Evolutionary conservation across 371 early-diverging fungal species (phyloP).

Genomic region (Mucor indicus): DNA sequence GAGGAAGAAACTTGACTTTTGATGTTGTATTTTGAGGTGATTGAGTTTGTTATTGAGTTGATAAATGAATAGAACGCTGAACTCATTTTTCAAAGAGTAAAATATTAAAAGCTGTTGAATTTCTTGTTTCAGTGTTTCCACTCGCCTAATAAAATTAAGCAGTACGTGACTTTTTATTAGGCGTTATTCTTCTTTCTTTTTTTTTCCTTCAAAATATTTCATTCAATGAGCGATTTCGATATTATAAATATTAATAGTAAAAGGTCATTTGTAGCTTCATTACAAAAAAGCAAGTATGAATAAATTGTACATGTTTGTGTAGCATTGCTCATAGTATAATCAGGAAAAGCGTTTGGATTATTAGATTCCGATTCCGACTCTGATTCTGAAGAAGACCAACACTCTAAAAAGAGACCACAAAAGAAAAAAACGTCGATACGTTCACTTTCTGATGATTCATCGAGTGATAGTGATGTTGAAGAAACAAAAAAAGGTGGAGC

Average conservation of each 20-base stretch:
- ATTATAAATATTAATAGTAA: conserved; percentile 18
- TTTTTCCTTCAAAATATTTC: background rate
- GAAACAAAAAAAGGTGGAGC: too few relatives aligned
- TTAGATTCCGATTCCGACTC: conserved; percentile 22
- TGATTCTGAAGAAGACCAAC: background rate
- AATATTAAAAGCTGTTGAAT: too few relatives aligned
- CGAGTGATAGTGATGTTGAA: too few relatives aligned
- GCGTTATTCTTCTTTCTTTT: too few relatives aligned
- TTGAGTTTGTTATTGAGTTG: conserved; percentile 45
- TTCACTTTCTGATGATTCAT: too few relatives aligned
- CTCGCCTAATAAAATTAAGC: too few relatives aligned
- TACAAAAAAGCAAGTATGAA: conserved; percentile 23
- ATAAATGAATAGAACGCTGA: conserved; percentile 51
- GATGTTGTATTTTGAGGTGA: conserved; percentile 49
- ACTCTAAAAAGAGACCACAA: background rate
- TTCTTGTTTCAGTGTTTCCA: too few relatives aligned
- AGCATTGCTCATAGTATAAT: background rate
- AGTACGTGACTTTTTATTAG: too few relatives aligned
- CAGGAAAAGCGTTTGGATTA: conserved; percentile 25
- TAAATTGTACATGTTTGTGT: background rate
- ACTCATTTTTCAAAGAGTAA: conserved; percentile 32
- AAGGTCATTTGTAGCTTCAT: conserved; percentile 13
- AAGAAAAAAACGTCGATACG: too few relatives aligned
- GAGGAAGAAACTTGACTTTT: conserved; percentile 55
- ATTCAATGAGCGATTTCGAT: conserved; percentile 33